Conservation (phyloP, 148 eudicot genomes). For the Arbutus unedo region DNA sequence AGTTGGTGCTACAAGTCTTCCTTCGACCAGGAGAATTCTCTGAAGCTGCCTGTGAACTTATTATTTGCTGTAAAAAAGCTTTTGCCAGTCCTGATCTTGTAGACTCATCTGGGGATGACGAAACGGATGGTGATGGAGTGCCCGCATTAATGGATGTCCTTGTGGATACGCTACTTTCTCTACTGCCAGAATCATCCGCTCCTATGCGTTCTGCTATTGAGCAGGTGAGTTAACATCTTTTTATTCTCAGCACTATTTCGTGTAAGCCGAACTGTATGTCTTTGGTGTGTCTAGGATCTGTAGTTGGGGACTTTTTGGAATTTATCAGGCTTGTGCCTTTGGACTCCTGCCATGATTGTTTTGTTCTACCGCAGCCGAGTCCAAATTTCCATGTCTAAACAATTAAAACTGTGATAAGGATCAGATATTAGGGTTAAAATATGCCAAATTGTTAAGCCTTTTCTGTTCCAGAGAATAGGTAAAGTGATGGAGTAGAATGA, state of each 20-base stretch:
- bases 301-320: not conserved
- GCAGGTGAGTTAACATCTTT: slow-evolving; percentile 49
- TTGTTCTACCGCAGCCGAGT: not conserved
- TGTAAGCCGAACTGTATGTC: not conserved
- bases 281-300: not conserved
- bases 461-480: not conserved
- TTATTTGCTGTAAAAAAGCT: slow-evolving; percentile 81
- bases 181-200: slow-evolving; percentile 88
- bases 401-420: not conserved
- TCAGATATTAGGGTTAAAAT: not conserved
- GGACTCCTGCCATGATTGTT: not conserved
- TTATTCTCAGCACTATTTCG: not conserved
- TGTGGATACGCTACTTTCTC: slow-evolving; percentile 87
- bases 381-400: not conserved
- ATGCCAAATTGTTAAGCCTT: not conserved
- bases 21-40: slow-evolving; percentile 78
- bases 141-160: slow-evolving; percentile 84
- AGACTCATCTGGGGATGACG: slow-evolving; percentile 73
- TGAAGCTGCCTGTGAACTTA: slow-evolving; percentile 80
- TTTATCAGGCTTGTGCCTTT: not conserved
- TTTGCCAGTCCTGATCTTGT: slow-evolving; percentile 57
- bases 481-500: not conserved
- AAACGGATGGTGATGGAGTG: slow-evolving; percentile 55
- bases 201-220: slow-evolving; percentile 87
- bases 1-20: slow-evolving; percentile 75